Conservation (phyloP, 768 basidiomycete species). For the Lactarius evosmus region DNA sequence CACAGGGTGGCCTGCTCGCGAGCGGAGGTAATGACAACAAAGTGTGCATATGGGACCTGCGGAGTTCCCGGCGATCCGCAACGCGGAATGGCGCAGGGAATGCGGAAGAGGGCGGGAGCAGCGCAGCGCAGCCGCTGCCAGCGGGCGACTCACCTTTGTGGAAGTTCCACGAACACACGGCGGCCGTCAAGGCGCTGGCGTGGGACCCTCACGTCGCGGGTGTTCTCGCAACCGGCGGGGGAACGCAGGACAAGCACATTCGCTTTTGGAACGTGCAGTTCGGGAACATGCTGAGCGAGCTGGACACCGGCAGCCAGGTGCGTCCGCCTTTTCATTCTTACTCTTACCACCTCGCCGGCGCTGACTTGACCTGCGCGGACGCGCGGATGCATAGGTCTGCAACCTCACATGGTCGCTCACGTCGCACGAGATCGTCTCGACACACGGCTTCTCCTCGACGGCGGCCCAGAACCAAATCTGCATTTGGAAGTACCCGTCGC, state of each 20-base stretch:
- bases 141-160: conserved; percentile 68
- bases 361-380: neutral
- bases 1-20: conserved; percentile 61
- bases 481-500: conserved; percentile 90
- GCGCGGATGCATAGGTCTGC: conserved; percentile 62
- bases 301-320: conserved; percentile 97
- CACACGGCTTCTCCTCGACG: conserved; percentile 93
- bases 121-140: conserved; percentile 32
- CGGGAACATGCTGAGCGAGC: conserved; percentile 78
- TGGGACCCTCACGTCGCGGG: conserved; percentile 97
- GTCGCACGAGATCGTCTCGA: conserved; percentile 96
- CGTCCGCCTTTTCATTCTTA: conserved; percentile 26
- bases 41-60: conserved; percentile 94
- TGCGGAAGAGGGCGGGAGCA: conserved; percentile 32
- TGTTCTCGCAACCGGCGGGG: conserved; percentile 90
- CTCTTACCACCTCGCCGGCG: neutral
- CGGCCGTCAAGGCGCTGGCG: conserved; percentile 96
- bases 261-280: conserved; percentile 94
- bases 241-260: conserved; percentile 98
- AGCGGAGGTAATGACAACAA: conserved; percentile 99
- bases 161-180: conserved; percentile 95
- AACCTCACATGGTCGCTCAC: conserved; percentile 96
- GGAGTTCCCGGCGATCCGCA: conserved; percentile 52
- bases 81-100: conserved; percentile 30
- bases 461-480: conserved; percentile 95